Percentiles rank a stretch among this genome's conserved stretches.
Evolutionary conservation across 2,329 filamentous ascomycete genomes (phyloP).

Genomic region (Xylaria sp.): DNA sequence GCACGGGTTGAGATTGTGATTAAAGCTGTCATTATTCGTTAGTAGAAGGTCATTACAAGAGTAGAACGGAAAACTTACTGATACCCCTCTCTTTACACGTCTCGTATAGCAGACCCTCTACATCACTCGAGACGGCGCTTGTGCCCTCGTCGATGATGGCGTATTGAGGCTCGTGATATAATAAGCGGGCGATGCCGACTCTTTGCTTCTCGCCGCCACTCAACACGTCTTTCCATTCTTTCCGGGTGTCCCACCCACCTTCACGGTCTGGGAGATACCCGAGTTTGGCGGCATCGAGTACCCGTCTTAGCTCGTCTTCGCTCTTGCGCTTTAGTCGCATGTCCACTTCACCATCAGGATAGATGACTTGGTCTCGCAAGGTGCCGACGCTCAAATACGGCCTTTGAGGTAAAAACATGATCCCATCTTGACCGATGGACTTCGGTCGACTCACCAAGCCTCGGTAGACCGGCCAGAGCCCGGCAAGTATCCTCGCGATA

Average conservation of each 20-base stretch:
- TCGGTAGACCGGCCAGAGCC: slow-evolving; percentile 92
- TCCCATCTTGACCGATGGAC: slow-evolving; percentile 78
- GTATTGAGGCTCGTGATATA: slow-evolving; percentile 95
- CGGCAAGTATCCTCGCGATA: slow-evolving; percentile 83
- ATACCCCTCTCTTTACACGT: slow-evolving; percentile 91
- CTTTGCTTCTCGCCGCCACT: slow-evolving; percentile 96
- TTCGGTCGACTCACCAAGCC: slow-evolving; percentile 89
- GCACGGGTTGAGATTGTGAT: slow-evolving; percentile 96
- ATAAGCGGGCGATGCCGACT: slow-evolving; percentile 83
- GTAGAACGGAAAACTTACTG: slow-evolving; percentile 58
- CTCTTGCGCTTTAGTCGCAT: slow-evolving; percentile 81
- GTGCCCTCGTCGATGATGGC: slow-evolving; percentile 96
- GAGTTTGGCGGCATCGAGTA: slow-evolving; percentile 81
- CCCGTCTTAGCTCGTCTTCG: slow-evolving; percentile 75
- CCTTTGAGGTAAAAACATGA: slow-evolving; percentile 97
- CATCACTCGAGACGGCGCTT: slow-evolving; percentile 89
- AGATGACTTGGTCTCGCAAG: slow-evolving; percentile 94
- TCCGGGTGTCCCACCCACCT: slow-evolving; percentile 93
- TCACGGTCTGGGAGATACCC: slow-evolving; percentile 91
- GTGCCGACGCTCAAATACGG: slow-evolving; percentile 93
- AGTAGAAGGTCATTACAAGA: slow-evolving; percentile 7
- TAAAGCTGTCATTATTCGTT: slow-evolving; percentile 62
- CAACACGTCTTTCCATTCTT: slow-evolving; percentile 99
- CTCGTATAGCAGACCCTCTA: slow-evolving; percentile 92
- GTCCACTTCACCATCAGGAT: slow-evolving; percentile 91